phyloP scores from a whole-genome alignment of 192 early-diverging fungal genomes.

The Geranomyces michiganensis region DNA sequence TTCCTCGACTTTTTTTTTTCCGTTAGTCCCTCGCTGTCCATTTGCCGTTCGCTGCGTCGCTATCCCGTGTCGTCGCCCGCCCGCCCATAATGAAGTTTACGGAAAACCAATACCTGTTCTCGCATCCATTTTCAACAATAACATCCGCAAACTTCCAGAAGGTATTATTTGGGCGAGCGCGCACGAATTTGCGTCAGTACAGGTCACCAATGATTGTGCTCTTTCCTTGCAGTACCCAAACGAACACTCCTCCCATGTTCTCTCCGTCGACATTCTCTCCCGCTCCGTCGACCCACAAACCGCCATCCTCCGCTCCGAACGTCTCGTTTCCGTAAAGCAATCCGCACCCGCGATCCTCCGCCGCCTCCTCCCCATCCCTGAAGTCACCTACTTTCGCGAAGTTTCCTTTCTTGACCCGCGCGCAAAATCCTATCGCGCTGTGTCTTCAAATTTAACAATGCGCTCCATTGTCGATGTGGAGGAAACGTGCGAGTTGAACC shows the following conservation, averaged over 20 bases:
- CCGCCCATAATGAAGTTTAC: slow-evolving; percentile 79
- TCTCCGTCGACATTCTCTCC: slow-evolving; percentile 86
- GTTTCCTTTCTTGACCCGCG: slow-evolving; percentile 84
- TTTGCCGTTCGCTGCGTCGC: too few species aligned
- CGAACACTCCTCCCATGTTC: slow-evolving; percentile 72
- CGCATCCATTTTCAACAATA: slow-evolving; percentile 77
- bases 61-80: too few species aligned
- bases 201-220: too few species aligned
- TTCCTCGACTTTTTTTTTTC: too few species aligned
- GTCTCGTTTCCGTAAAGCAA: slow-evolving; percentile 88
- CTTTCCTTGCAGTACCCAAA: slow-evolving; percentile 80
- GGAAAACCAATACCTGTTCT: slow-evolving; percentile 74
- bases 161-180: too few species aligned
- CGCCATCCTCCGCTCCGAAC: slow-evolving; percentile 84
- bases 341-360: slow-evolving; percentile 78
- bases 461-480: slow-evolving; percentile 80
- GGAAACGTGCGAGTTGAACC: slow-evolving; percentile 78
- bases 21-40: too few species aligned
- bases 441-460: slow-evolving; percentile 84
- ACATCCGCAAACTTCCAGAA: slow-evolving; percentile 89
- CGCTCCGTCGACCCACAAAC: slow-evolving; percentile 79
- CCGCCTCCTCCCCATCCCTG: slow-evolving; percentile 53
- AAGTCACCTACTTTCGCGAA: slow-evolving; percentile 85
- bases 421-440: slow-evolving; percentile 71
- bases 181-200: too few species aligned